Base-by-base conservation (phyloP, 2,329 filamentous ascomycete species). In the Coniosporium tulheliwenetii region DNA sequence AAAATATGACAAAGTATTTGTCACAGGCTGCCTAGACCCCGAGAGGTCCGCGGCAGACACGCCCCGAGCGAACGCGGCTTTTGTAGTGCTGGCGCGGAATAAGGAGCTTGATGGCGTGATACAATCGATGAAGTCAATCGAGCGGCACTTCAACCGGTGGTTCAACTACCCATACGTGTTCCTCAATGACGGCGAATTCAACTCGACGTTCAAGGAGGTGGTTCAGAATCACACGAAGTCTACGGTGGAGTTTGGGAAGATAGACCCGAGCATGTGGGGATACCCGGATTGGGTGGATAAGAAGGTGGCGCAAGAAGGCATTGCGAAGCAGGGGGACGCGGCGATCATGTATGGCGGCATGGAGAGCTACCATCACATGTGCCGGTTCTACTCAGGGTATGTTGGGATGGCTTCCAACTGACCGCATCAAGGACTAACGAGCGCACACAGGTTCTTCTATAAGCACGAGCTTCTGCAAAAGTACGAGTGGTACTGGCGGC, bases 271-370 rank as follows among this genome's bases (percentile, higher is more conserved):
- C 43, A 91, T 93, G 77, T 98, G 91, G 91, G 89, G 87, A 14
- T 96, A 81, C 59, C 91, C 91, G 5, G 86, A 95, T 52, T 98
- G 91, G 91, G 83, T 91, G 40, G 87, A 98, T 57, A 75, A 78
- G 50, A 87, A 91, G 59, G 85, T 95, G 40, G 89, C 87, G 48
- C 86, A 87, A 64, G 91, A 98, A 62, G 89, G 89, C 45, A 93
- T 98, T 55, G 78, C 84, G 41, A 94, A 95, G 66, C 91, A 98
- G 62, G 91, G 91, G 48, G 91, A 98, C 61, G 79, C 80, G 39
- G 91, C 91, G 37, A 93, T 98, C 68, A 98, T 98, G 91, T 98
- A 96, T 59, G 91, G 91, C 59, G 91, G 91, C 37, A 81, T 98
- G 71, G 91, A 96, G 62, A 95, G 87, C 64, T 98, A 98, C 58